phyloP scores from a whole-genome alignment of 225 moss, liverwort and hornwort species.

The Physcomitrellopsis africana region DNA sequence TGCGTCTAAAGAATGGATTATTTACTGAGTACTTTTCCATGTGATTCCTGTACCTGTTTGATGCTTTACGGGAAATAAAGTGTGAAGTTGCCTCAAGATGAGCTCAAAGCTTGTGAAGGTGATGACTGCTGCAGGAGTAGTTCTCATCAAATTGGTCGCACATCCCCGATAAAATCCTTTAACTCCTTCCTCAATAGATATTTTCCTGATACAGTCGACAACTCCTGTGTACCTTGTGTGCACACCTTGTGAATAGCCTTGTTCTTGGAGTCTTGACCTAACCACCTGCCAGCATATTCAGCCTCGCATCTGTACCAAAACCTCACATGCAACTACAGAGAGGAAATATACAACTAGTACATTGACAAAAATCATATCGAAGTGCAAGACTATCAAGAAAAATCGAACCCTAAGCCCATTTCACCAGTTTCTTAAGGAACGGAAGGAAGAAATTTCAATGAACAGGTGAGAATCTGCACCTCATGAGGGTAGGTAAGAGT shows the following conservation, averaged over 20 bases:
- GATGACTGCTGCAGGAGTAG: conserved; percentile 96
- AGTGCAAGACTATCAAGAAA: background rate
- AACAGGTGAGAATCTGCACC: conserved; percentile 49
- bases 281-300: conserved; percentile 72
- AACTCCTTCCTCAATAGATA: conserved; percentile 86
- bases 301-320: conserved; percentile 6
- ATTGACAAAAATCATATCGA: background rate
- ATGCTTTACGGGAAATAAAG: conserved; percentile 65
- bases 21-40: conserved; percentile 39
- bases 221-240: conserved; percentile 83
- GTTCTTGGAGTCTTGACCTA: conserved; percentile 95
- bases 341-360: background rate
- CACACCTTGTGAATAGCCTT: conserved; percentile 80
- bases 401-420: background rate
- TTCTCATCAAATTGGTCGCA: conserved; percentile 95
- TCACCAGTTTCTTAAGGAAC: conserved; percentile 18
- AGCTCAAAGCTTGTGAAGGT: conserved; percentile 99
- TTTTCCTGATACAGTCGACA: conserved; percentile 93
- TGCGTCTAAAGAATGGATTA: conserved; percentile 50
- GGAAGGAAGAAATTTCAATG: conserved; percentile 15
- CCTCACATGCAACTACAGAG: conserved; percentile 17
- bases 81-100: conserved; percentile 81
- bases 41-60: conserved; percentile 48
- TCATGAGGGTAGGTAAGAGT: conserved; percentile 98
- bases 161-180: conserved; percentile 94